These are phyloP conservation scores for Ophiostoma quercus DNA, from an alignment of 2,329 filamentous ascomycete genomes.

Conservation along the genomic window DNA sequence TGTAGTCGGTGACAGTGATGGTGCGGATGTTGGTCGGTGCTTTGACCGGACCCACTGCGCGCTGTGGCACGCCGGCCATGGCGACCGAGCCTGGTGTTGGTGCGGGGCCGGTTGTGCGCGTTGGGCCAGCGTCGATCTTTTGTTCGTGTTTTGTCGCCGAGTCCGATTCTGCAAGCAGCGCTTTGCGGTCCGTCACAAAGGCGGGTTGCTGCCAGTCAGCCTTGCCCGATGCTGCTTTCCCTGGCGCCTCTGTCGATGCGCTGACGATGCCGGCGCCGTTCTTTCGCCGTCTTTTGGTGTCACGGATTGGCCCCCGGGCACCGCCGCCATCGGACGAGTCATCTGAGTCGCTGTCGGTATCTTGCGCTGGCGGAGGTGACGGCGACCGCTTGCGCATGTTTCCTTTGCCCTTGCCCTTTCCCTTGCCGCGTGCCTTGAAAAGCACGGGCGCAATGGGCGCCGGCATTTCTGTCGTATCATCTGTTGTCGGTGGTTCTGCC, in stretches of 20 bases:
- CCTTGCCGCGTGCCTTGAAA: conserved; percentile 76
- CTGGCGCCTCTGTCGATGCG: conserved; percentile 35
- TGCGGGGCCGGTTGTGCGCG: conserved; percentile 38
- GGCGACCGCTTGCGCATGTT: conserved; percentile 76
- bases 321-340: conserved; percentile 63
- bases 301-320: conserved; percentile 49
- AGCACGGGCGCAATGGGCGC: conserved; percentile 41
- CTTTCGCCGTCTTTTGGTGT: conserved; percentile 71
- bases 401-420: conserved; percentile 61
- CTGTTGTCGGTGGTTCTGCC: conserved; percentile 19
- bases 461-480: conserved; percentile 31
- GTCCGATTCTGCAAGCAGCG: conserved; percentile 62
- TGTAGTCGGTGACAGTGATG: conserved; percentile 84
- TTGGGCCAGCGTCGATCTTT: conserved; percentile 14
- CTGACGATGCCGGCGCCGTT: conserved; percentile 39
- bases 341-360: conserved; percentile 55
- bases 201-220: conserved; percentile 34
- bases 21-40: conserved; percentile 84
- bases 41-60: conserved; percentile 78
- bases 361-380: conserved; percentile 64
- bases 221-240: not conserved
- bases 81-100: conserved; percentile 15
- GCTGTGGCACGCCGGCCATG: conserved; percentile 15
- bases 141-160: conserved; percentile 75
- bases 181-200: conserved; percentile 52